phyloP scores from a whole-genome alignment of 768 basidiomycete species.

The Lactarius evosmus region DNA sequence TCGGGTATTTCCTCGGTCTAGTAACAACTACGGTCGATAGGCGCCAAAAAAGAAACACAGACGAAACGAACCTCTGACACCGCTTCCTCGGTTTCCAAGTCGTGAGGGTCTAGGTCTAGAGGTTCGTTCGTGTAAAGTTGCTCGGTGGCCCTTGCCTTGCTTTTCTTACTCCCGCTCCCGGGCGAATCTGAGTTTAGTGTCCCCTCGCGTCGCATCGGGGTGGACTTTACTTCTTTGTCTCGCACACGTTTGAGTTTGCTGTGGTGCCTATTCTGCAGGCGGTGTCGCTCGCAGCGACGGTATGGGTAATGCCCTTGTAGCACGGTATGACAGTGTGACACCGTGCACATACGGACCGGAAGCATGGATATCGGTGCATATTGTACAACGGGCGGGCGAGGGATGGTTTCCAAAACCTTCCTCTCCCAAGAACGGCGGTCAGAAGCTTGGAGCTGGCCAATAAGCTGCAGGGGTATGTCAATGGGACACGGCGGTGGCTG shows the following conservation, averaged over 20 bases:
- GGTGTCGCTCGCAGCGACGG: conserved; percentile 55
- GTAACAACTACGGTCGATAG: not conserved
- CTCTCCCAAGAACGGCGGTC: conserved; percentile 29
- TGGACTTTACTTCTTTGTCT: conserved; percentile 46
- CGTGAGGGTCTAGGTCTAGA: conserved; percentile 11
- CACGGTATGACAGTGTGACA: conserved; percentile 54
- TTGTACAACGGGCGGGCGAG: conserved; percentile 15
- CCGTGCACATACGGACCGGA: conserved; percentile 51
- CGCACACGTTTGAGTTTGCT: conserved; percentile 50
- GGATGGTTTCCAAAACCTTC: conserved; percentile 17
- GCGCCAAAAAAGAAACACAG: not conserved
- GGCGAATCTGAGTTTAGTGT: conserved; percentile 2
- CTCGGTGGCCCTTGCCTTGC: conserved; percentile 3
- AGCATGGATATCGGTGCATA: conserved; percentile 29
- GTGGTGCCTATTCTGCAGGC: conserved; percentile 53
- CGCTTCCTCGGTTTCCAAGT: conserved; percentile 3
- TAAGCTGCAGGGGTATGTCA: conserved; percentile 32
- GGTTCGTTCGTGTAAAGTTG: conserved; percentile 11
- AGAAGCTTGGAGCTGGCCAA: conserved; percentile 33
- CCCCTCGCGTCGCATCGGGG: conserved; percentile 28
- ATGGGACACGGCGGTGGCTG: conserved; percentile 4
- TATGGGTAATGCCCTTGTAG: conserved; percentile 47
- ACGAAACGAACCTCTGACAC: conserved; percentile 19
- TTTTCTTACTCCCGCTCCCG: not conserved
- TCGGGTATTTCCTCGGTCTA: conserved; percentile 19